Evolutionary conservation across 1,284 basidiomycete genomes (phyloP).

Genomic region (Malassezia arunalokei): DNA sequence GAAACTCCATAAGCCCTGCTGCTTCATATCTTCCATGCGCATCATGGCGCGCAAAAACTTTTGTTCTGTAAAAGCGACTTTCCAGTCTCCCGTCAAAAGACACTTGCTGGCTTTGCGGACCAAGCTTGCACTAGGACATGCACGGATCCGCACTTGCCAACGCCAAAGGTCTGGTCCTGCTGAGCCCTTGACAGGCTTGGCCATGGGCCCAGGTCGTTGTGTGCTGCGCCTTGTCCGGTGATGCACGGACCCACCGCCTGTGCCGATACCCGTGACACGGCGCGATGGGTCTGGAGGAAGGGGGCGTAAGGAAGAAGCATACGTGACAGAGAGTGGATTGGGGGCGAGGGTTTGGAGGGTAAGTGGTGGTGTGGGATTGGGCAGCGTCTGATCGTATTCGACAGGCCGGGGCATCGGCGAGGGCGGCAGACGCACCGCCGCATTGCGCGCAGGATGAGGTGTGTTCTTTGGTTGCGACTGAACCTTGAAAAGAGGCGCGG

Average conservation of each 20-base stretch:
- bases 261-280: constrained; percentile 34
- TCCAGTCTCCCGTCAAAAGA: constrained; percentile 41
- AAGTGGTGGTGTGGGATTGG: constrained; percentile 24
- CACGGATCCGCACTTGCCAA: constrained; percentile 39
- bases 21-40: constrained; percentile 71
- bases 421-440: constrained; percentile 8
- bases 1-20: constrained; percentile 74
- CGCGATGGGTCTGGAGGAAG: constrained; percentile 39
- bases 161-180: constrained; percentile 33
- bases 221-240: constrained; percentile 23
- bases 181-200: constrained; percentile 2
- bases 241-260: constrained; percentile 38
- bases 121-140: constrained; percentile 35
- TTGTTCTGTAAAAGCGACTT: constrained; percentile 42
- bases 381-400: constrained; percentile 4
- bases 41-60: constrained; percentile 61
- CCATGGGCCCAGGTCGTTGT: background rate
- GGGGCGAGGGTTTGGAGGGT: constrained; percentile 35
- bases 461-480: background rate
- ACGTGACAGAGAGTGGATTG: constrained; percentile 41
- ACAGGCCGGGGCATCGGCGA: constrained; percentile 4
- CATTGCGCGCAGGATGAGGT: background rate
- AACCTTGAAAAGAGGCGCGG: no score
- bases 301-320: constrained; percentile 40
- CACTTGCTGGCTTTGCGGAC: constrained; percentile 46